phyloP scores from a whole-genome alignment of 768 basidiomycete species.

The Rhodosporidiobolus sp. region DNA sequence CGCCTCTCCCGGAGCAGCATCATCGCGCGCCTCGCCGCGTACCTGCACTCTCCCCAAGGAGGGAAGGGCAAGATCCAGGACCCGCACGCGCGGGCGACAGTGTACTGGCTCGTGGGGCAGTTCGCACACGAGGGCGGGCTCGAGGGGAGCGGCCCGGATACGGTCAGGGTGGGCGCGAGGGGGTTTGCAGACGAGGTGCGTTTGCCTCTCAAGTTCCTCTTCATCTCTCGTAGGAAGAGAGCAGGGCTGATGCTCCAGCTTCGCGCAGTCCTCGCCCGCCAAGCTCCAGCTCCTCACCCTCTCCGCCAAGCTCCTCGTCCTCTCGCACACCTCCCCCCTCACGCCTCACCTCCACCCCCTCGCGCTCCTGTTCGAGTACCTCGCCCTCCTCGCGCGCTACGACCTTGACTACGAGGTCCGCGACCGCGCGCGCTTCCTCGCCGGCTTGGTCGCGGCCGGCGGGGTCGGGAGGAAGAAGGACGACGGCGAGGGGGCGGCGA shows the following conservation, averaged over 20 bases:
- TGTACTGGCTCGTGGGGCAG: constrained; percentile 90
- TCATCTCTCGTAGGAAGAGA: background rate
- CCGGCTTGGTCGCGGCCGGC: constrained; percentile 64
- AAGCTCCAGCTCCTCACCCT: constrained; percentile 82
- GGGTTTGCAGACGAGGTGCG: constrained; percentile 68
- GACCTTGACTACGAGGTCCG: constrained; percentile 85
- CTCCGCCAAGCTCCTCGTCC: constrained; percentile 75
- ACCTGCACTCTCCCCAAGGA: background rate
- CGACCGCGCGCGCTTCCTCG: constrained; percentile 79
- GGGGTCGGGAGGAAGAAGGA: constrained; percentile 30
- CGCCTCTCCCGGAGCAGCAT: constrained; percentile 6
- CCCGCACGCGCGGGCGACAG: constrained; percentile 68
- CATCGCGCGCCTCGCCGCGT: constrained; percentile 30
- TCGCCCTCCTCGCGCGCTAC: constrained; percentile 79
- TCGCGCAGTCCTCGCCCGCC: constrained; percentile 58
- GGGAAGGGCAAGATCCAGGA: constrained; percentile 11
- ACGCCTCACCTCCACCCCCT: constrained; percentile 48
- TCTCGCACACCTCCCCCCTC: constrained; percentile 57
- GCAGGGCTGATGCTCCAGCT: background rate
- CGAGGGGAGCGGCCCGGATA: constrained; percentile 78
- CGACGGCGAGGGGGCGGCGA: background rate
- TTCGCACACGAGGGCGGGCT: constrained; percentile 56
- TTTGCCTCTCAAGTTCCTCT: background rate
- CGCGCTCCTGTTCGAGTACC: constrained; percentile 61
- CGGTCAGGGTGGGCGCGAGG: constrained; percentile 73